Conservation (phyloP, 1,284 basidiomycete species). For the Cystobasidium slooffiae region DNA sequence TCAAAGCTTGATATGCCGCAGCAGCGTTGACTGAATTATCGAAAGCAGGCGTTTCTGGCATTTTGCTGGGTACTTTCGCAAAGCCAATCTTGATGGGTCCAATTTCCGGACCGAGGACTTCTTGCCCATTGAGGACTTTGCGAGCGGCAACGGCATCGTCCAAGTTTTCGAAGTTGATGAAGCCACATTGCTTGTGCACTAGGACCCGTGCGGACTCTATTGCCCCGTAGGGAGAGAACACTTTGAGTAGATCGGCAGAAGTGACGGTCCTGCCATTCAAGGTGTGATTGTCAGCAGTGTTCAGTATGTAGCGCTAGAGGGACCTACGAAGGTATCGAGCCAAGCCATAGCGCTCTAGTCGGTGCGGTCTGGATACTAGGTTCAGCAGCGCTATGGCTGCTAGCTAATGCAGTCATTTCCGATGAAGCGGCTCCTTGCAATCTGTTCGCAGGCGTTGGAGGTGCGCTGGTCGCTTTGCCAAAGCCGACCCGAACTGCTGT, state of each 20-base stretch:
- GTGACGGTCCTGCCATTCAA: conserved; percentile 65
- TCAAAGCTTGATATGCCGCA: conserved; percentile 68
- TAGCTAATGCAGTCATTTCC: conserved; percentile 56
- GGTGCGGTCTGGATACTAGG: conserved; percentile 64
- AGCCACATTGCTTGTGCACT: conserved; percentile 93
- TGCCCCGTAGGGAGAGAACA: conserved; percentile 92
- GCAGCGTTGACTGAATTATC: conserved; percentile 54
- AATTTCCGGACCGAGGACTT: conserved; percentile 91
- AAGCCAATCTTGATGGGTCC: conserved; percentile 96
- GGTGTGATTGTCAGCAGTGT: neutral
- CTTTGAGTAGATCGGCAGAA: conserved; percentile 82
- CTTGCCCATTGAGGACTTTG: conserved; percentile 90
- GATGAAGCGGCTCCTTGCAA: conserved; percentile 59
- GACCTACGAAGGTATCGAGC: conserved; percentile 76
- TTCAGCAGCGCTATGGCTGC: conserved; percentile 13
- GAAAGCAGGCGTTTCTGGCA: conserved; percentile 47
- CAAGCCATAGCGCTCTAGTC: conserved; percentile 92
- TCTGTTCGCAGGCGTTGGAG: conserved; percentile 67
- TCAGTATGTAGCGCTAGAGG: neutral
- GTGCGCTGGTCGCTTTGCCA: conserved; percentile 93
- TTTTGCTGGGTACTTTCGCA: conserved; percentile 62
- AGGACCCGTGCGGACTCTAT: conserved; percentile 95
- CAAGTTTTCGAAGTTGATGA: conserved; percentile 94
- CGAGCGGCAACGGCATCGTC: conserved; percentile 94
- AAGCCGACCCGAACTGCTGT: conserved; percentile 90